A percentile compares a stretch with the other conserved stretches of the same genome.
phyloP scores from a whole-genome alignment of 495 filamentous ascomycete species.

The Usnea hakonensis region DNA sequence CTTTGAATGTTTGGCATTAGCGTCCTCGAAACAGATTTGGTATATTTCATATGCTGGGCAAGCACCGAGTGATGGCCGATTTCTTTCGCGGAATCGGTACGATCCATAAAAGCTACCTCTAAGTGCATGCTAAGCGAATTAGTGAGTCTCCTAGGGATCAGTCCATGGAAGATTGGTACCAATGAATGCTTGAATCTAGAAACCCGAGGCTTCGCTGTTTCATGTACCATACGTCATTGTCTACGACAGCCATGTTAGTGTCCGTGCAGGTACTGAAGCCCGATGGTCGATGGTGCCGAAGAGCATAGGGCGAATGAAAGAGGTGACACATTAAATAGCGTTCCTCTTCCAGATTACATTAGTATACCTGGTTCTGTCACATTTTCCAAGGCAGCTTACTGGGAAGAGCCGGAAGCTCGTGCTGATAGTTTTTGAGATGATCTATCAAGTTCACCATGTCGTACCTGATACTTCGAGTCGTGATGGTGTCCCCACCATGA shows the following conservation, averaged over 20 bases:
- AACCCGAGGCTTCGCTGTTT: slow-evolving; percentile 25
- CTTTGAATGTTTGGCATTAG: background rate
- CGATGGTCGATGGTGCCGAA: slow-evolving; percentile 33
- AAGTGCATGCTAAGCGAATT: slow-evolving; percentile 28
- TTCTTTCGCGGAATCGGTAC: slow-evolving; percentile 26
- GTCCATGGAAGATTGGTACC: slow-evolving; percentile 19
- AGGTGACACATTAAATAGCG: slow-evolving; percentile 39
- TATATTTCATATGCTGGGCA: background rate
- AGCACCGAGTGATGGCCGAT: background rate
- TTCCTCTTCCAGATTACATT: slow-evolving; percentile 25
- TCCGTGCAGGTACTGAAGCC: slow-evolving; percentile 32
- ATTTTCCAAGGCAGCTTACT: slow-evolving; percentile 24
- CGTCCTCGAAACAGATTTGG: background rate
- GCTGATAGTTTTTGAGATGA: slow-evolving; percentile 31
- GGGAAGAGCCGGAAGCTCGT: slow-evolving; percentile 38
- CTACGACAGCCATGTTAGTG: slow-evolving; percentile 32
- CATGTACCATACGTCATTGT: slow-evolving; percentile 32
- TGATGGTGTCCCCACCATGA: slow-evolving; percentile 30
- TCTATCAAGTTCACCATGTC: slow-evolving; percentile 36
- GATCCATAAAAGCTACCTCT: slow-evolving; percentile 26
- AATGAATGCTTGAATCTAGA: slow-evolving; percentile 35
- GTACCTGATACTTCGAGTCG: slow-evolving; percentile 30
- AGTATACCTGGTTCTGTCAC: background rate
- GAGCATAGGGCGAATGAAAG: slow-evolving; percentile 39
- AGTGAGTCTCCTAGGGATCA: slow-evolving; percentile 2